phyloP scores from a whole-genome alignment of 106 monocot genomes.

The Gastrodia elata region DNA sequence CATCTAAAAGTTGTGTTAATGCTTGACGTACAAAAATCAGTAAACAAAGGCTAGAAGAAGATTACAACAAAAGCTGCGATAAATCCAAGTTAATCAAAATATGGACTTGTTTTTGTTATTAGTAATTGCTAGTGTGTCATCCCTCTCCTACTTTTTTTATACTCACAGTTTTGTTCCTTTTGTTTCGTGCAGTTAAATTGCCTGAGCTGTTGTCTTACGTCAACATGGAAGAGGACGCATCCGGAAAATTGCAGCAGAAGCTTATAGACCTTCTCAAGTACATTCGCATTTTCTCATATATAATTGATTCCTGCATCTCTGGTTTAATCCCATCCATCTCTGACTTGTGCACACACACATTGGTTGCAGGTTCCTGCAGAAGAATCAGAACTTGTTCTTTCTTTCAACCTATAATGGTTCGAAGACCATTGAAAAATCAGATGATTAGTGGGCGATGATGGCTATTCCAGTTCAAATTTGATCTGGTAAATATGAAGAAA shows the following conservation, averaged over 20 bases:
- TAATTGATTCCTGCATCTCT: not conserved
- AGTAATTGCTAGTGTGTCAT: not conserved
- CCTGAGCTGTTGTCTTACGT: conserved; percentile 80
- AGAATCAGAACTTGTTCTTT: conserved; percentile 68
- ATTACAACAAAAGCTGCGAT: no score
- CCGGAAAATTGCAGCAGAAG: conserved; percentile 65
- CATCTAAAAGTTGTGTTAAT: no score
- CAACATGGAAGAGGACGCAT: conserved; percentile 90
- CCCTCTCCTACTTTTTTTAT: not conserved
- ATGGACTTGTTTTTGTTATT: not conserved
- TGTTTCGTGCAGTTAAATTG: conserved; percentile 64
- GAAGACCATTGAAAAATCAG: conserved; percentile 30
- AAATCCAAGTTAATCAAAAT: no score
- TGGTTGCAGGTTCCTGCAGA: conserved; percentile 60
- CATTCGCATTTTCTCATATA: not conserved
- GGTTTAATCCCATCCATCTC: not conserved
- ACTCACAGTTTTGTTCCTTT: not conserved
- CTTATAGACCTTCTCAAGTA: conserved; percentile 90
- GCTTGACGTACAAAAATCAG: no score
- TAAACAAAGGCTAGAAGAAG: no score
- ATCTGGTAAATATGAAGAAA: no score
- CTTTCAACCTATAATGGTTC: conserved; percentile 63
- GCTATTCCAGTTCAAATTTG: not conserved
- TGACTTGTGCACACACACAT: not conserved
- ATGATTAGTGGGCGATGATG: conserved; percentile 7